Evolutionary conservation across 2,329 filamentous ascomycete species (phyloP).

Genomic region (Xylaria sp.): DNA sequence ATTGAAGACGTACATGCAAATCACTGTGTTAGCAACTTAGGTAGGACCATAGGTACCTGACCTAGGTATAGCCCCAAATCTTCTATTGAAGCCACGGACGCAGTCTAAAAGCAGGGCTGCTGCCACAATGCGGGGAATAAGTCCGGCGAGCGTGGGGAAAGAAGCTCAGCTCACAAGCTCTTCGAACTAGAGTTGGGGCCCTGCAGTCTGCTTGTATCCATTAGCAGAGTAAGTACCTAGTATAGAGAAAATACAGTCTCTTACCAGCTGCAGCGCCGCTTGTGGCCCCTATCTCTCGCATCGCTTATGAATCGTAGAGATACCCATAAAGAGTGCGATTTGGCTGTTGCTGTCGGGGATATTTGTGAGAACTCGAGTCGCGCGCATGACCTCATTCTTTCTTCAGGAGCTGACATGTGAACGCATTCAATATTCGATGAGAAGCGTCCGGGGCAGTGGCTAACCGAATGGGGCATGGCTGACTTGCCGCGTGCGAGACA

Average conservation of each 20-base stretch:
- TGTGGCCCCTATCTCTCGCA: not conserved
- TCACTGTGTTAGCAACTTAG: not conserved
- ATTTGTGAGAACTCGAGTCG: slow-evolving; percentile 21
- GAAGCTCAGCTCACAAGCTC: not conserved
- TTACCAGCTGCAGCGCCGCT: not conserved
- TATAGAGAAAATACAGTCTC: not conserved
- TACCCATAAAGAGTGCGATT: not conserved
- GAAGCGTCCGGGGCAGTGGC: slow-evolving; percentile 15
- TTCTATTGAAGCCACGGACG: not conserved
- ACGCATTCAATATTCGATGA: slow-evolving; percentile 10
- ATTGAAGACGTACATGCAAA: not conserved
- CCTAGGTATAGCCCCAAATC: no score
- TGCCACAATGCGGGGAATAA: slow-evolving; percentile 6
- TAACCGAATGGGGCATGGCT: slow-evolving; percentile 31
- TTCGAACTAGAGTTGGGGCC: not conserved
- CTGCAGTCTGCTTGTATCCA: not conserved
- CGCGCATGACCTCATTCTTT: slow-evolving; percentile 44
- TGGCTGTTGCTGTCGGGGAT: not conserved
- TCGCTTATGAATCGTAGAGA: not conserved
- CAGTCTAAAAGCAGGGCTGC: not conserved
- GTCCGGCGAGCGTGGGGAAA: not conserved
- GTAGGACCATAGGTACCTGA: no score
- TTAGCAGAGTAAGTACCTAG: not conserved
- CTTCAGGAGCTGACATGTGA: slow-evolving; percentile 43
- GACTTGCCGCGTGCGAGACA: slow-evolving; percentile 22